Evolutionary conservation across 2,329 filamentous ascomycete genomes (phyloP).

Genomic region (Colletotrichum trifolii): DNA sequence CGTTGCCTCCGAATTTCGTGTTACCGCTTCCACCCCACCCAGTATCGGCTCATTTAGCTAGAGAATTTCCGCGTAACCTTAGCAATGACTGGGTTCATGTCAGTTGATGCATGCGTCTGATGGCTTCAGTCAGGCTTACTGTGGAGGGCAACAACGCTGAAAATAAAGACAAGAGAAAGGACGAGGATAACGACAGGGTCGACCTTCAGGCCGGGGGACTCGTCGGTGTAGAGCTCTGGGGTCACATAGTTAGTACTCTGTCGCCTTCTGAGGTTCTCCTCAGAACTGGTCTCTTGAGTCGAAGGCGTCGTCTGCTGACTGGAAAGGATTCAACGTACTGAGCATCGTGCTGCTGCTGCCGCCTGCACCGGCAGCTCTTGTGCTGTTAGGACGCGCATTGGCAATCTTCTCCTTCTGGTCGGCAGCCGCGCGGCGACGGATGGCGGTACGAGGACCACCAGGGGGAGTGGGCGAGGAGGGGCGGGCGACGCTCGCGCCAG

Average conservation of each 20-base stretch:
- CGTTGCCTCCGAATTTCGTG: neutral
- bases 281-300: too few species aligned
- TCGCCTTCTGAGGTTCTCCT: too few species aligned
- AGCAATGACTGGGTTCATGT: slow-evolving; percentile 79
- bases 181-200: slow-evolving; percentile 98
- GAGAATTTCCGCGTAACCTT: slow-evolving; percentile 93
- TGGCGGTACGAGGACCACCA: slow-evolving; percentile 93
- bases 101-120: neutral
- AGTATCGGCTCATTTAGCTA: slow-evolving; percentile 54
- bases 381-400: slow-evolving; percentile 92
- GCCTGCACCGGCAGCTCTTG: slow-evolving; percentile 90
- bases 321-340: slow-evolving; percentile 68
- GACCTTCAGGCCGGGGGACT: slow-evolving; percentile 96
- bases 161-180: slow-evolving; percentile 97
- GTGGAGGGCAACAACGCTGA: slow-evolving; percentile 96
- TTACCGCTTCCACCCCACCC: neutral
- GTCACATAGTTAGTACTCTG: slow-evolving; percentile 41
- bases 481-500: slow-evolving; percentile 78
- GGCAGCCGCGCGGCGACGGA: slow-evolving; percentile 93
- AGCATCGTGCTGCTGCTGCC: slow-evolving; percentile 99
- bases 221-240: slow-evolving; percentile 93
- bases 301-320: too few species aligned
- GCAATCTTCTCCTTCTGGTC: slow-evolving; percentile 98
- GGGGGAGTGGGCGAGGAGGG: slow-evolving; percentile 89
- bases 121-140: slow-evolving; percentile 67